Conservation (phyloP, 179 eudicot species). For the Heliamphora pulchella region DNA sequence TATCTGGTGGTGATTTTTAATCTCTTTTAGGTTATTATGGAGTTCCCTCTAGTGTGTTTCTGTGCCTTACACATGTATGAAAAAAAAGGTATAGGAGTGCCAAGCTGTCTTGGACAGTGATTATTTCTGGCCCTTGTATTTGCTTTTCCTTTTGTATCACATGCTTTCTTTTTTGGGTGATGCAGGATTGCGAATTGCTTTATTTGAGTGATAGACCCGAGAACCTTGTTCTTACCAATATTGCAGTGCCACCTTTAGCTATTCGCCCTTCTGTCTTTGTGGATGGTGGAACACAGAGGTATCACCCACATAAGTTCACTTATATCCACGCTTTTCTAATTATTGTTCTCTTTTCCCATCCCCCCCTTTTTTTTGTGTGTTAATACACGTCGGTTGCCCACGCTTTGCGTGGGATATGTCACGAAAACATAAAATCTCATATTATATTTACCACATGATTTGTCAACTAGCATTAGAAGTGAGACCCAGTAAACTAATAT, state of each 20-base stretch:
- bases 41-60: not conserved
- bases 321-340: constrained; percentile 3
- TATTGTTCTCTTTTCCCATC: not conserved
- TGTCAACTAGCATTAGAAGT: no score
- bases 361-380: not conserved
- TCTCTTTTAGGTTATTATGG: not conserved
- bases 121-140: not conserved
- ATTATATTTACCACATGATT: no score
- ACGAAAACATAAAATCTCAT: no score
- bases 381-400: no score
- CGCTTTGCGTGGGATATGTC: no score
- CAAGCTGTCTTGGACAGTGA: not conserved
- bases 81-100: not conserved
- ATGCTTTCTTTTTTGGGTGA: constrained; percentile 16
- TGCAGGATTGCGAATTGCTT: constrained; percentile 85
- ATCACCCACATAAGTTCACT: not conserved
- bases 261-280: constrained; percentile 88
- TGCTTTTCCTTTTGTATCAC: not conserved
- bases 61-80: not conserved
- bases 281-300: constrained; percentile 75
- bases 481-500: no score
- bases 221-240: constrained; percentile 57
- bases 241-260: constrained; percentile 76
- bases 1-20: not conserved
- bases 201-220: constrained; percentile 81